Conservation (phyloP, 768 basidiomycete species). For the Termitomyces sp. region DNA sequence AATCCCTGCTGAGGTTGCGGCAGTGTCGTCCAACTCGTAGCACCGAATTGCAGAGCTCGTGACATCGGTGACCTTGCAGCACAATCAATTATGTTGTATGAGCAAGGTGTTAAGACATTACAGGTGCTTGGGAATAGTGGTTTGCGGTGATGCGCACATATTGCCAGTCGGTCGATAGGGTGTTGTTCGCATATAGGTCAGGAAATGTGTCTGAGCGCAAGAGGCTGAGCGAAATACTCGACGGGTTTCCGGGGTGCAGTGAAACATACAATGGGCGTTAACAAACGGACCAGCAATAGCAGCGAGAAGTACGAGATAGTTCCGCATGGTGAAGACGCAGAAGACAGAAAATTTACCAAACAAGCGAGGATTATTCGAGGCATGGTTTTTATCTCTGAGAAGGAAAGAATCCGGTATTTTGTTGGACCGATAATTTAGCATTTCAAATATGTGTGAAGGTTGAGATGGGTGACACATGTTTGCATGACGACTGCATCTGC, state of each 20-base stretch:
- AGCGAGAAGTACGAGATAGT: background rate
- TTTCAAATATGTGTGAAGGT: background rate
- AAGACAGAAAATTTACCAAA: background rate
- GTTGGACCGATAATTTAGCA: constrained; percentile 5
- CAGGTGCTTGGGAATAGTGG: constrained; percentile 28
- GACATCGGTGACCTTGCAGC: constrained; percentile 28
- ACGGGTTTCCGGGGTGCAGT: background rate
- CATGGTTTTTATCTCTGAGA: background rate
- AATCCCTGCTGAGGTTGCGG: constrained; percentile 23
- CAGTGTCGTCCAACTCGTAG: constrained; percentile 28
- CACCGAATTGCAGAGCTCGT: constrained; percentile 32
- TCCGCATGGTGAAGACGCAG: constrained; percentile 1
- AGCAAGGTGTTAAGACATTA: constrained; percentile 11
- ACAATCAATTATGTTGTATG: background rate
- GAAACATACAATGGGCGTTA: constrained; percentile 7
- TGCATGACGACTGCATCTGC: background rate
- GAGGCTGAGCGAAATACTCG: background rate
- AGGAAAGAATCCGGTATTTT: constrained; percentile 6
- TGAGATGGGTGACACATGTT: background rate
- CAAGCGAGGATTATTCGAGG: background rate
- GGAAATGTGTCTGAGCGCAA: constrained; percentile 26
- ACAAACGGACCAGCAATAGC: background rate
- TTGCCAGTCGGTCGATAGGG: constrained; percentile 27
- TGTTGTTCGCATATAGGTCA: constrained; percentile 24
- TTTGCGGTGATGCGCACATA: constrained; percentile 33